Evolutionary conservation across 371 early-diverging fungal genomes (phyloP).

Genomic region (Massospora cicadina): DNA sequence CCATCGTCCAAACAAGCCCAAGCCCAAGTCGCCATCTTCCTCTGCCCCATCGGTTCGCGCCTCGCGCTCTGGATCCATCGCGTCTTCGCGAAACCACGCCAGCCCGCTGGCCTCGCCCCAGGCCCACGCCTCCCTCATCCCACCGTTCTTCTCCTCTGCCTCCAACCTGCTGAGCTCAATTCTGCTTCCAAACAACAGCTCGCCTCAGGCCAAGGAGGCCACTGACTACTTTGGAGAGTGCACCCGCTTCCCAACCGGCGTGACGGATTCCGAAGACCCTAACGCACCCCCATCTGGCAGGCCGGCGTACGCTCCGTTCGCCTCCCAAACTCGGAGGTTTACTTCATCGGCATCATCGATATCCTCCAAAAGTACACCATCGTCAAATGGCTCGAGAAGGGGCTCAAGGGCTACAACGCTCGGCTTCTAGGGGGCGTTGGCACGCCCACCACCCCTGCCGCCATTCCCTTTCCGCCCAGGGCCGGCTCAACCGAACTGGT

Average conservation of each 20-base stretch:
- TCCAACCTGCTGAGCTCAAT: conserved; percentile 10
- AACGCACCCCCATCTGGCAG: conserved; percentile 13
- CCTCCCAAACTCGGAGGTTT: conserved; percentile 20
- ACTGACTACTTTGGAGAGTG: not conserved
- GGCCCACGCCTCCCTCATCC: conserved; percentile 2
- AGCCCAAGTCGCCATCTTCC: not conserved
- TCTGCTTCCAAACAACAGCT: not conserved
- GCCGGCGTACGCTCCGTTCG: conserved; percentile 15
- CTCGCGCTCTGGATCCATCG: not conserved
- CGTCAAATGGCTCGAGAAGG: conserved; percentile 31
- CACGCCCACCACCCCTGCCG: not conserved
- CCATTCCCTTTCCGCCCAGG: not conserved
- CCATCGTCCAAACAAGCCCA: not conserved
- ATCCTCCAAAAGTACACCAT: conserved; percentile 34
- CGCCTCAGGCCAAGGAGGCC: not conserved
- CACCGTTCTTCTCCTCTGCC: conserved; percentile 8
- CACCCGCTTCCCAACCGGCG: not conserved
- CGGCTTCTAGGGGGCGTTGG: conserved; percentile 13
- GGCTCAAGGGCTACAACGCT: conserved; percentile 23
- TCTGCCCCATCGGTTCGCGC: not conserved
- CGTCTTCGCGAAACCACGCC: not conserved
- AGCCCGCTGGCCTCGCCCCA: conserved; percentile 8
- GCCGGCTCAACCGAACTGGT: conserved; percentile 3
- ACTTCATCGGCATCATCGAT: conserved; percentile 36
- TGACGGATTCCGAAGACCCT: not conserved